Evolutionary conservation across 257 asterid species (phyloP).

Genomic region (Apocynum venetum): DNA sequence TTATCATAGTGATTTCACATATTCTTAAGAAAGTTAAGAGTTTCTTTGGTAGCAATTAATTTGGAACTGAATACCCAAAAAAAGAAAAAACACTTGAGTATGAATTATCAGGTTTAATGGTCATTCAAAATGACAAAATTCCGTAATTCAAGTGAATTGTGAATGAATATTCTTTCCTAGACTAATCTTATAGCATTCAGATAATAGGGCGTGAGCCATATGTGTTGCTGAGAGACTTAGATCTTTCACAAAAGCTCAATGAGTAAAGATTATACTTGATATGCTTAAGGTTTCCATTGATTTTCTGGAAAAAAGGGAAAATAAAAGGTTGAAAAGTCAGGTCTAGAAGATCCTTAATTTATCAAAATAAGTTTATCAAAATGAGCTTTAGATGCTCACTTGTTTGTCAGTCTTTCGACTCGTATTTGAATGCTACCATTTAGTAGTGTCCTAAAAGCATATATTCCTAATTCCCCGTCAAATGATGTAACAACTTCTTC

Average conservation of each 20-base stretch:
- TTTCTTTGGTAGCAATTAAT: too few species aligned
- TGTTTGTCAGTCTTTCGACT: constrained; percentile 74
- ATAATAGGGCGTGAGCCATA: background rate
- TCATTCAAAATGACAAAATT: background rate
- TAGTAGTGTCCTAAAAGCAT: constrained; percentile 68
- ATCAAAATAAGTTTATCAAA: background rate
- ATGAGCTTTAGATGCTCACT: constrained; percentile 40
- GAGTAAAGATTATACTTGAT: background rate
- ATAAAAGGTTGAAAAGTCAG: background rate
- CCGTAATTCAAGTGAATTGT: background rate
- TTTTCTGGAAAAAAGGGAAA: too few species aligned
- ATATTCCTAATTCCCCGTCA: constrained; percentile 73
- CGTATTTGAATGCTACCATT: constrained; percentile 76
- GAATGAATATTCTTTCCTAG: background rate
- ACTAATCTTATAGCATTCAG: background rate
- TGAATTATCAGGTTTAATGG: background rate
- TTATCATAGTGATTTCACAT: too few species aligned
- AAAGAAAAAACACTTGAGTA: background rate
- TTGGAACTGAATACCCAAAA: too few species aligned
- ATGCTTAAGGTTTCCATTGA: background rate
- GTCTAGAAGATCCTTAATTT: background rate
- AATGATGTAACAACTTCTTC: constrained; percentile 72
- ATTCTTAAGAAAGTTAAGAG: background rate
- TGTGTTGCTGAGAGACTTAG: background rate
- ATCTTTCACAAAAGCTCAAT: background rate